Base-by-base conservation (phyloP, 495 filamentous ascomycete genomes). In the Beverwykella pulmonaria region DNA sequence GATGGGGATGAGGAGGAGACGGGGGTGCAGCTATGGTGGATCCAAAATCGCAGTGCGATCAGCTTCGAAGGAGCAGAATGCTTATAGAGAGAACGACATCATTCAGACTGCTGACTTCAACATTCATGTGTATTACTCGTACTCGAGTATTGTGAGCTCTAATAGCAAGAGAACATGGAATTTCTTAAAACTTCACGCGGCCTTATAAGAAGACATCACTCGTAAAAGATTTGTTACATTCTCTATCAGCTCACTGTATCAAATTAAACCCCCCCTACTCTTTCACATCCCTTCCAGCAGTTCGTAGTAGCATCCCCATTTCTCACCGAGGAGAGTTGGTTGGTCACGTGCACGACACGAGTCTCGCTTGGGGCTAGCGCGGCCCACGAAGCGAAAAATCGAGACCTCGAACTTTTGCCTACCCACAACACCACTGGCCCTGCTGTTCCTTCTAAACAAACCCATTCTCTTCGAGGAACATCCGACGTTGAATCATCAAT, bases 391-490 rank as follows among this genome's bases (percentile, higher is more conserved):
- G 39, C 39, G 39, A 44, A 44, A 44, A 44, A 7, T n/a, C n/a
- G 39, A 3, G 2, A 14, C 15, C 57, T 26, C 30, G 34, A 67
- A 20, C 50, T 56, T 67, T 56, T 48, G 20, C 20, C 46, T 32
- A 50, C 34, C 19, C 52, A 2, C n/a, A 44, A 10, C 39, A 44
- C 39, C 17, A 44, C 39, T n/a, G 17, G 17, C 6, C 39, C 39
- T 44, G 39, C 27, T 39, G 25, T 46, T 44, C n/a, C 25, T 46
- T 12, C 41, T 41, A 50, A n/a, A 23, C 12, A 63, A 10, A 72
- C 9, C 73, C 73, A 69, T 61, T 76, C 84, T 87, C 84, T 87
- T 87, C 80, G 84, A 87, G 84, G 84, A 87, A 78, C 75, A 82
- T 79, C 82, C 62, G 68, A 71, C 34, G 63, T 34, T 60, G 64